Base-by-base conservation (phyloP, 768 basidiomycete genomes). In the Amanita exitialis region DNA sequence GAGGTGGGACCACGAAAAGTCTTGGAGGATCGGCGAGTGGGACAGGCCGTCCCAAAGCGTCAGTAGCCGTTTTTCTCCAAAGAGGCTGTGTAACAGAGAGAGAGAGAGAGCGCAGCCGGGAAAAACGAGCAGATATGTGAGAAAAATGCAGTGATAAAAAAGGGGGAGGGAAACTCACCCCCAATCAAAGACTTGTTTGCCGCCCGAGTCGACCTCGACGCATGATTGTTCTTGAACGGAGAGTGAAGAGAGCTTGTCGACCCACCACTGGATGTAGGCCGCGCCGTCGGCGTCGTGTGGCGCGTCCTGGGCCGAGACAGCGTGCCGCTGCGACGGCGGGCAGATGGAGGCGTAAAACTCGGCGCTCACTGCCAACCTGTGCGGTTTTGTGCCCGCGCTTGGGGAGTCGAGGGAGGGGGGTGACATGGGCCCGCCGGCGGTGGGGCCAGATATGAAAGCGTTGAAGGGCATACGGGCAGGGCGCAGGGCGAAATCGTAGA, bases 381-480 rank as follows among this genome's bases (percentile, higher is more conserved):
- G n/a, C 16, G 20, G 34, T 16, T 43, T 32, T 1, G 49, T 37
- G 1, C 57, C 55, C 12, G 9, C 7, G 30, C 30, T 6, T 3
- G 30, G 30, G 30, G 27, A 28, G 27, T 7, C 1, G 7, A 9
- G 9, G 9, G 27, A 28, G 8, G 62, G 53, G 3, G 59, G 32
- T 5, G 64, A 48, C 54, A 66, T 64, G 23, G 68, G 64, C 0
- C 71, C 77, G 1, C 80, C 80, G 3, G 78, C 76, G 1, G 75
- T 67, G 4, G 79, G 78, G 0, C 82, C 80, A 0, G 73, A 67
- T 16, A 83, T 66, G 54, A 81, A 78, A 1, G 81, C 78, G 42
- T 80, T 79, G 36, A 83, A 58, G 0, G 82, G 82, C 42, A 81
- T 69, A 3, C 68, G 66, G 0, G 73, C 66, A 3, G 77, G 73